Conservation (phyloP, 2,329 filamentous ascomycete species). For the Xylaria hypoxylon region DNA sequence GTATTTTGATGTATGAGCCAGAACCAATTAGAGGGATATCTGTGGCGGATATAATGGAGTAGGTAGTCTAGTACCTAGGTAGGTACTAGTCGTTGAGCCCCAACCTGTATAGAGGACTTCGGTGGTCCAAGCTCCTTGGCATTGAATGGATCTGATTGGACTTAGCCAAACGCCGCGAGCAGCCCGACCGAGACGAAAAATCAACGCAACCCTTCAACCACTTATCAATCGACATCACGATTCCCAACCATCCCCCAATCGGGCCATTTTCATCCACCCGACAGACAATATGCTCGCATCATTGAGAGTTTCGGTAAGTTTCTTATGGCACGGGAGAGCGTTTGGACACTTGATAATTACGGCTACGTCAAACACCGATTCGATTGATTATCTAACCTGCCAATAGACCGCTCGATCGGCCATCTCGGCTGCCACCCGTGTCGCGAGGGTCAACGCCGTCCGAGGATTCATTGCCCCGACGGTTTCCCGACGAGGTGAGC, state of each 20-base stretch:
- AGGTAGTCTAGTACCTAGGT: no score
- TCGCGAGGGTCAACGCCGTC: constrained; percentile 60
- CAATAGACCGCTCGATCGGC: constrained; percentile 63
- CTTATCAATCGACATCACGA: constrained; percentile 36
- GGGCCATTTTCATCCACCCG: constrained; percentile 58
- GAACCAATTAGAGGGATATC: no score
- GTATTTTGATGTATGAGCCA: no score
- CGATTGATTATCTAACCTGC: constrained; percentile 31
- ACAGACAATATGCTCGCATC: constrained; percentile 67
- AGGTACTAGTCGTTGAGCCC: neutral
- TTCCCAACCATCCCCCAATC: constrained; percentile 55
- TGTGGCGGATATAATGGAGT: no score
- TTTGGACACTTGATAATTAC: neutral
- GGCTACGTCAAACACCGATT: constrained; percentile 4
- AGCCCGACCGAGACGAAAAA: constrained; percentile 45
- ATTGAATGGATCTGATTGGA: constrained; percentile 39
- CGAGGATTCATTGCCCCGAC: constrained; percentile 71
- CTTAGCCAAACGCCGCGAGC: constrained; percentile 33
- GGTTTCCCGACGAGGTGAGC: constrained; percentile 71
- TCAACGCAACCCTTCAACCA: constrained; percentile 44
- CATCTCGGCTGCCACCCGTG: constrained; percentile 62
- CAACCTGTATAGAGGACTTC: neutral
- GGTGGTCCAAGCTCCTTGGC: constrained; percentile 40
- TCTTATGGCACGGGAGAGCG: constrained; percentile 6
- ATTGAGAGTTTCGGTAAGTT: constrained; percentile 67